Evolutionary conservation across 2,329 filamentous ascomycete species (phyloP).

Genomic region (Moelleriella libera): DNA sequence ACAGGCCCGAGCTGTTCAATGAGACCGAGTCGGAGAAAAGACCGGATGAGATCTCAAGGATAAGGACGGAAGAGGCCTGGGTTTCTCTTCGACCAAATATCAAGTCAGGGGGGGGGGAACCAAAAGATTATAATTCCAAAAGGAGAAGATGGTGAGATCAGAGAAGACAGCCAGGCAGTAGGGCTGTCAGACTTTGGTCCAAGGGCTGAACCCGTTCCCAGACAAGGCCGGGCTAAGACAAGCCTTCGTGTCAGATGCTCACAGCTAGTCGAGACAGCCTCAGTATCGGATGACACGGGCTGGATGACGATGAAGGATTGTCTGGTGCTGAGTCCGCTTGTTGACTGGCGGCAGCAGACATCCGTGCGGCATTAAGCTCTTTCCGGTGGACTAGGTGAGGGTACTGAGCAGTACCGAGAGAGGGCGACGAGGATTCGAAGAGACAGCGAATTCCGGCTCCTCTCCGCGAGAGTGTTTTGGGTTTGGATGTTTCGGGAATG

Average conservation of each 20-base stretch:
- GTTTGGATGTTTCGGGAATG: background rate
- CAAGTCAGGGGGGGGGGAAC: background rate
- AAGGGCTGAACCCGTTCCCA: slow-evolving; percentile 6
- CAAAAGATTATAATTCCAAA: slow-evolving; percentile 7
- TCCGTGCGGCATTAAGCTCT: slow-evolving; percentile 33
- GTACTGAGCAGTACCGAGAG: background rate
- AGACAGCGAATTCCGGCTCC: background rate
- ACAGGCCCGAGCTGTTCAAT: slow-evolving; percentile 3
- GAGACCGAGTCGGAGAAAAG: slow-evolving; percentile 5
- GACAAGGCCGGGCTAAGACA: slow-evolving; percentile 2
- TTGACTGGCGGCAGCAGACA: slow-evolving; percentile 30
- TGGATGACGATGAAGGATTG: slow-evolving; percentile 15
- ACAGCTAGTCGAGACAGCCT: slow-evolving; percentile 7
- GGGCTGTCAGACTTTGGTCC: background rate
- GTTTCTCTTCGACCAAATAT: slow-evolving; percentile 2
- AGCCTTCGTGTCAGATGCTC: slow-evolving; percentile 7
- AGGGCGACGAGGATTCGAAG: background rate
- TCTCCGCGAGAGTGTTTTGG: background rate
- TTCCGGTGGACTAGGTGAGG: slow-evolving; percentile 5
- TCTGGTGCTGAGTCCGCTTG: slow-evolving; percentile 13
- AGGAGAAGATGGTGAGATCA: background rate
- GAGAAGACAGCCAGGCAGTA: background rate
- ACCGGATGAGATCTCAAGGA: slow-evolving; percentile 2
- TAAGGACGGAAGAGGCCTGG: slow-evolving; percentile 5
- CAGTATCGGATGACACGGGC: slow-evolving; percentile 25